A percentile compares a stretch with the other conserved stretches of the same genome.
Evolutionary conservation across 2,329 filamentous ascomycete species (phyloP).

Genomic region (Aspergillus puulaauensis): DNA sequence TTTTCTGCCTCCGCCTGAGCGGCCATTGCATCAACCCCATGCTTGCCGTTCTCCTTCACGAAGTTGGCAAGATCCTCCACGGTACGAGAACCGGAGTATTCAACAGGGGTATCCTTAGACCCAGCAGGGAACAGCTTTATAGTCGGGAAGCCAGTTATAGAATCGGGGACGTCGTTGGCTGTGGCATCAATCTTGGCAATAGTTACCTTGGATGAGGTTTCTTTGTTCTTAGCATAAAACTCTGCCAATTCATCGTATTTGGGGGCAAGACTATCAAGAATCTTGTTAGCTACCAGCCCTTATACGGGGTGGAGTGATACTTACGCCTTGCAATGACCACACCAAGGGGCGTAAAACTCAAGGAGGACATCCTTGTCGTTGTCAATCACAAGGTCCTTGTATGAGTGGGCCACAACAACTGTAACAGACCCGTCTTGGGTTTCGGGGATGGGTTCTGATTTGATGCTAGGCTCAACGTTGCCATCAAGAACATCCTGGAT

Average conservation of each 20-base stretch:
- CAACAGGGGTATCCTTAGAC: slow-evolving; percentile 77
- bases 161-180: slow-evolving; percentile 91
- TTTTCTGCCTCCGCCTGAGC: slow-evolving; percentile 50
- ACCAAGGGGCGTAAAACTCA: slow-evolving; percentile 95
- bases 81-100: slow-evolving; percentile 84
- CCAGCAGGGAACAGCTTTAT: slow-evolving; percentile 97
- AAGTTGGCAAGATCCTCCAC: slow-evolving; percentile 90
- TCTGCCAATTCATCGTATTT: slow-evolving; percentile 66
- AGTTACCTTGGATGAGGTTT: slow-evolving; percentile 58
- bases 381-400: slow-evolving; percentile 87
- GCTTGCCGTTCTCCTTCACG: slow-evolving; percentile 91
- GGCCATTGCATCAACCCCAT: slow-evolving; percentile 69
- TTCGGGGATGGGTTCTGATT: slow-evolving; percentile 96
- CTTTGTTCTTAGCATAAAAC: slow-evolving; percentile 53
- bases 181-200: slow-evolving; percentile 95
- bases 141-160: slow-evolving; percentile 96
- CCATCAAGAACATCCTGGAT: slow-evolving; percentile 81
- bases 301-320: slow-evolving; percentile 20
- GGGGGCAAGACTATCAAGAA: slow-evolving; percentile 54
- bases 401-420: slow-evolving; percentile 89
- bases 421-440: slow-evolving; percentile 85
- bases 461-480: slow-evolving; percentile 94
- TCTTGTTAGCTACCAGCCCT: slow-evolving; percentile 1
- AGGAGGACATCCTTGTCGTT: slow-evolving; percentile 95
- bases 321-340: slow-evolving; percentile 68